Base-by-base conservation (phyloP, 2,329 filamentous ascomycete species). In the Coniella vitis region DNA sequence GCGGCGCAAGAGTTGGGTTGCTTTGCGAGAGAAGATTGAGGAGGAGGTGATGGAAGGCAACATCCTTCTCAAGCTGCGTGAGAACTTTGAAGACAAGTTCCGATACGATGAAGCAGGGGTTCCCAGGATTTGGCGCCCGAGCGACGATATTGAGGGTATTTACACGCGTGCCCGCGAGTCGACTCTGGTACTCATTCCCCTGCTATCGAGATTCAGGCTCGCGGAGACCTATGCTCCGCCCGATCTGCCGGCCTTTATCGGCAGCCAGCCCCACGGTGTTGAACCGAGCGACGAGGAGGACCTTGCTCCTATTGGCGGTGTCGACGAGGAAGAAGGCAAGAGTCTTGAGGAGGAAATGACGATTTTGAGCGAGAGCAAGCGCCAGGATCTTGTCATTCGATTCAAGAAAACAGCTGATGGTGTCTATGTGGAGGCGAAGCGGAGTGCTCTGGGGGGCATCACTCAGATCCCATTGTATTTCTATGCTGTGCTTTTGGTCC, bases 61-160 rank as follows among this genome's bases (percentile, higher is more conserved):
- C 63, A 83, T 98, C 47, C 73, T 97, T 31, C 75, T 97, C 58
- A 98, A 98, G 73, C 79, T 98, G 45, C 83, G 93, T 32, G 93
- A 98, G 67, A 97, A 96, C 71, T 98, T 98, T 58, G 93, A 98
- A 69, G 93, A 98, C 71, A 96, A 95, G 69, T 98, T 98, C 78
- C 85, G 93, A 55, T 98, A 98, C 61, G 93, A 98, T 60, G 90
- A 96, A 52, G 83, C 83, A 7, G 93, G 93, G 21, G 93, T 98
- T 4, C 93, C 93, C 4, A 80, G 93, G 52, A 95, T 98, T 67
- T 98, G 93, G 93, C 83, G 90, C 20, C 93, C 93, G 1, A 90
- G 85, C 2, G 93, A 98, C 63, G 93, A 98, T 62, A 98, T 98
- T 53, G 93, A 98, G 70, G 90, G 91, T 39, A 74, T 94, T 37